These are phyloP conservation scores for Fusarium coffeatum DNA, from an alignment of 2,329 filamentous ascomycete species.

Conservation along the genomic window DNA sequence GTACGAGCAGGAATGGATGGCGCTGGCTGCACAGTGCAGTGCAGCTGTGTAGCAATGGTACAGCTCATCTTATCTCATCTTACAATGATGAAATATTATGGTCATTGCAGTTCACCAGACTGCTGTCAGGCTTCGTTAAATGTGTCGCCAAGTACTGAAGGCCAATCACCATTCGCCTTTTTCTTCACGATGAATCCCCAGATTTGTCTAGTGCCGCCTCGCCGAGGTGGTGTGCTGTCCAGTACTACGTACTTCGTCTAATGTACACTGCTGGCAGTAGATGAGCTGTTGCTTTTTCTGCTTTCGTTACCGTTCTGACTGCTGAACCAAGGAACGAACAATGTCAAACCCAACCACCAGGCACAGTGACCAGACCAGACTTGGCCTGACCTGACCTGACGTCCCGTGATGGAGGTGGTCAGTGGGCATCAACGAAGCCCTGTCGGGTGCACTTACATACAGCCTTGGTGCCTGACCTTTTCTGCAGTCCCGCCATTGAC, in stretches of 20 bases:
- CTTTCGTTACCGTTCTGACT: slow-evolving; percentile 4
- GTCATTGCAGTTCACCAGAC: slow-evolving; percentile 17
- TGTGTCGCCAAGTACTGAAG: slow-evolving; percentile 11
- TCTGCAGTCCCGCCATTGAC: slow-evolving; percentile 47
- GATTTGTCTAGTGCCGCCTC: slow-evolving; percentile 22
- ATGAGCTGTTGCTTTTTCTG: slow-evolving; percentile 33
- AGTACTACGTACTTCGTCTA: slow-evolving; percentile 6
- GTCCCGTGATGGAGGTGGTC: slow-evolving; percentile 40
- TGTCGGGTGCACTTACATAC: slow-evolving; percentile 45
- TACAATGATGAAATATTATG: background rate
- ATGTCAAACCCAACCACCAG: slow-evolving; percentile 30
- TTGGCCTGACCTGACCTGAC: slow-evolving; percentile 1
- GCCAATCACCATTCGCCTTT: slow-evolving; percentile 24
- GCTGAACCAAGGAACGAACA: slow-evolving; percentile 17
- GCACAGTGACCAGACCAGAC: slow-evolving; percentile 12
- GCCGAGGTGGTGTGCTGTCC: slow-evolving; percentile 24
- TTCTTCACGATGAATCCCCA: slow-evolving; percentile 20
- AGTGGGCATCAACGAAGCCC: slow-evolving; percentile 47
- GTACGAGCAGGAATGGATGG: background rate
- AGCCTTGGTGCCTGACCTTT: slow-evolving; percentile 48
- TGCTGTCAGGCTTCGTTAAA: slow-evolving; percentile 26
- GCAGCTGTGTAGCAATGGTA: slow-evolving; percentile 12
- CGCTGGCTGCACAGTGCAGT: background rate
- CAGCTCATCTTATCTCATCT: slow-evolving; percentile 3
- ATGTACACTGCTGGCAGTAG: slow-evolving; percentile 12